Conservation (phyloP, 2,329 filamentous ascomycete genomes). For the Arachnopeziza araneosa region DNA sequence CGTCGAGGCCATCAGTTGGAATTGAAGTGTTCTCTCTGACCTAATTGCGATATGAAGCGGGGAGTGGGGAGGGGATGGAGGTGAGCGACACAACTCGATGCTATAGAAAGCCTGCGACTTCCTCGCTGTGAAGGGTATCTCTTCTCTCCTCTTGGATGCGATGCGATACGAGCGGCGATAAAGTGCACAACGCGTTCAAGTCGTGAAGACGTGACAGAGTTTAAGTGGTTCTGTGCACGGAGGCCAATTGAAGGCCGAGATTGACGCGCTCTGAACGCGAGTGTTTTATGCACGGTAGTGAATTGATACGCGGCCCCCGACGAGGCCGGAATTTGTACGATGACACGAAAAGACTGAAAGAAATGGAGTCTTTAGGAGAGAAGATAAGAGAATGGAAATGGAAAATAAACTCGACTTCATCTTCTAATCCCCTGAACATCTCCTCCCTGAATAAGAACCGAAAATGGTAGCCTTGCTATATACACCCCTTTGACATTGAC, state of each 20-base stretch:
- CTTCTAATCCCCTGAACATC: no score
- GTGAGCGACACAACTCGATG: neutral
- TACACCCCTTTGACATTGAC: no score
- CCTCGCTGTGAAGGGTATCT: neutral
- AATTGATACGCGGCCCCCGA: neutral
- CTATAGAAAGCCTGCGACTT: neutral
- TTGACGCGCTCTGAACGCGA: neutral
- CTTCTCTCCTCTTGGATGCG: neutral
- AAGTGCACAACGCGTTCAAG: neutral
- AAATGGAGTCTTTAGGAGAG: no score
- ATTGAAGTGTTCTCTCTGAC: neutral
- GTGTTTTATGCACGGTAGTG: neutral
- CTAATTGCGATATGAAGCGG: neutral
- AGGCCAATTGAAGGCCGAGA: neutral
- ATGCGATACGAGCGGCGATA: neutral
- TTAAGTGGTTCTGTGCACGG: neutral
- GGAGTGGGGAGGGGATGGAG: neutral
- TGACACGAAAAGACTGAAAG: no score
- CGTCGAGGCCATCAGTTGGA: conserved; percentile 21
- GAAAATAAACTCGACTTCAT: no score
- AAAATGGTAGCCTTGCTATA: no score
- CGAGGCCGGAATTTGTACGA: no score
- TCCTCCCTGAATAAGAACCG: no score
- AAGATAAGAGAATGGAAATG: no score
- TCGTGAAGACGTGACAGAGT: neutral